Conservation (phyloP, 2,329 filamentous ascomycete species). For the Neurospora sp. region DNA sequence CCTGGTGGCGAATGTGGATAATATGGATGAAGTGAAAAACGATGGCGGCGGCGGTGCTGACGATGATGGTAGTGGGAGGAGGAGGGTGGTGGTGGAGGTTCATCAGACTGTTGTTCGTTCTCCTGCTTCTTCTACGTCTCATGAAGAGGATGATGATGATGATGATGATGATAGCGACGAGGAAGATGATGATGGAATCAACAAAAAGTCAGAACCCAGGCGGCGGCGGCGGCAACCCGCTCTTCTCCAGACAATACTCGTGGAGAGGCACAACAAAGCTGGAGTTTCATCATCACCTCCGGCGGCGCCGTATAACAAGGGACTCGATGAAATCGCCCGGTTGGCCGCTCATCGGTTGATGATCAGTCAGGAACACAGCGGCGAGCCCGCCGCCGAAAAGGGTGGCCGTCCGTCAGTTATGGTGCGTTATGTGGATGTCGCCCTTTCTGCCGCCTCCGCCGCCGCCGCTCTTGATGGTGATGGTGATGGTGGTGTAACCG, state of each 20-base stretch:
- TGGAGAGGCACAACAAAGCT: not conserved
- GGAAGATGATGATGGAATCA: not conserved
- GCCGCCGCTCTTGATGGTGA: not conserved
- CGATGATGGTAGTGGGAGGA: not conserved
- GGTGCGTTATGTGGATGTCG: constrained; percentile 15
- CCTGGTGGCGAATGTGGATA: not conserved
- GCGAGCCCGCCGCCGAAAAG: not conserved
- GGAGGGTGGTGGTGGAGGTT: not conserved
- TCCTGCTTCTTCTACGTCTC: not conserved
- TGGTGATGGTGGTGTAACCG: too few species aligned
- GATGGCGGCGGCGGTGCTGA: too few species aligned
- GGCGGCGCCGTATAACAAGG: not conserved
- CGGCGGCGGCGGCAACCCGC: not conserved
- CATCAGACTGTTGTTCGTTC: constrained; percentile 7
- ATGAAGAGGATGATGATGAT: not conserved
- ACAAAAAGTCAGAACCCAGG: not conserved
- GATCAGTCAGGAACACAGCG: not conserved
- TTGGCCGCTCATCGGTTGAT: constrained; percentile 4
- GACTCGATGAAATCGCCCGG: constrained; percentile 1
- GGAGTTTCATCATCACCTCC: not conserved
- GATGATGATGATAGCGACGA: not conserved
- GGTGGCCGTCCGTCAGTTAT: not conserved
- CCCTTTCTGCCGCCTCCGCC: not conserved
- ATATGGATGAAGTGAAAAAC: too few species aligned
- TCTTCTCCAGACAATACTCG: constrained; percentile 14